Conservation (phyloP, 768 basidiomycete species). For the Trametes elegans region DNA sequence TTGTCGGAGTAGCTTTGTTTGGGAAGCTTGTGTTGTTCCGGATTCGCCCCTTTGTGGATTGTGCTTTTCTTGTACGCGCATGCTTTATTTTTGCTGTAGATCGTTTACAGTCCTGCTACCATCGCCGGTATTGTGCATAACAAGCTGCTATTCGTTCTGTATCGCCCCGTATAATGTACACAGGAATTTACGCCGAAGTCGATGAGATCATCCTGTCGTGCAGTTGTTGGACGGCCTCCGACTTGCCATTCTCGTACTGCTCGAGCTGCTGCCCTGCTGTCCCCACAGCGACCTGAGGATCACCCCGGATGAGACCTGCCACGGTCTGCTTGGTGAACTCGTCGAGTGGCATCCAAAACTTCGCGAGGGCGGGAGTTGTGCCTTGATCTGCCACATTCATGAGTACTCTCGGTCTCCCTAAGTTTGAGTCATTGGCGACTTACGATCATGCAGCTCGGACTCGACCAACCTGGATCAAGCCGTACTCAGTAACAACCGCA, state of each 20-base stretch:
- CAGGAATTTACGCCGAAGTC: neutral
- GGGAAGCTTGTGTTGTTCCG: neutral
- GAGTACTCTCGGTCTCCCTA: neutral
- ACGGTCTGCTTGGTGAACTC: conserved; percentile 42
- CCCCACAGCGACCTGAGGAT: conserved; percentile 31
- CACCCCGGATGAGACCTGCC: conserved; percentile 38
- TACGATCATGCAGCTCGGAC: conserved; percentile 61
- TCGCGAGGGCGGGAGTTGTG: conserved; percentile 44
- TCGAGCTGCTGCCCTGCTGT: conserved; percentile 16
- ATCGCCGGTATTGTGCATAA: neutral
- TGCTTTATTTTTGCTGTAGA: neutral
- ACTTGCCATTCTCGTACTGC: conserved; percentile 31
- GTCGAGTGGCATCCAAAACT: conserved; percentile 53
- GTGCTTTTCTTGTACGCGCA: neutral
- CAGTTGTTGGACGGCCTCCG: conserved; percentile 18
- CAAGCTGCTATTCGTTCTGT: no score
- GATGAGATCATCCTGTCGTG: conserved; percentile 14
- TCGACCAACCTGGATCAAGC: conserved; percentile 60
- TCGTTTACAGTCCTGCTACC: neutral
- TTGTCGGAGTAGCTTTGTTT: neutral
- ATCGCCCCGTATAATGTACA: neutral
- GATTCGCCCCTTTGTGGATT: neutral
- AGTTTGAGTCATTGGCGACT: conserved; percentile 14
- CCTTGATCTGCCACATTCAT: conserved; percentile 43
- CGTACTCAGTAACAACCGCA: neutral